Evolutionary conservation across 2,329 filamentous ascomycete genomes (phyloP), one percentile per base, ranked within the genome.

Genomic region (Furcasterigmium furcatum): DNA sequence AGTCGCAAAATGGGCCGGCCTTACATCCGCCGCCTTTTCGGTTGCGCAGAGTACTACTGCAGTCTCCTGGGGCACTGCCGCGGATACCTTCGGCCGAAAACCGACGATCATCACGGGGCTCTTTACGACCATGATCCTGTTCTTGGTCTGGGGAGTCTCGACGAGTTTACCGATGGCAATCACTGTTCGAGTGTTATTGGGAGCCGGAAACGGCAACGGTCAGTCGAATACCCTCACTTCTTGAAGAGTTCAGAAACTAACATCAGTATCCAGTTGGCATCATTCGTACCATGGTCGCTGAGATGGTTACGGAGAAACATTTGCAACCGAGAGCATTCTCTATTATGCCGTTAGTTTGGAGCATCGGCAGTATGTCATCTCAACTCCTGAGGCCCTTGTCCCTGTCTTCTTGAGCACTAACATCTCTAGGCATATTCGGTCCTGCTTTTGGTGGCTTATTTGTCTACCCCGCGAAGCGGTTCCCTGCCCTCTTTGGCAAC

Each of bases 301-400:
- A 96, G 64, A 84, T 96, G 77, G 91, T 96, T 2, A 88, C 90
- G 0, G 84, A 94, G 63, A 90, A 80, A 62, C 87, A 91, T 59
- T 73, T 96, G 7, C 92, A 96, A 59, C 91, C 92, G 0, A 76
- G 83, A 43, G 94, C 94, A 0, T 97, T 97, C 64, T 91, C 86
- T 52, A 75, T 97, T 38, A 96, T 97, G 91, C 92, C 92, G 4
- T 69, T 97, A 14, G 88, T 81, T 25, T 97, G 90, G 87, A 91
- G 85, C 10, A 72, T 96, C 43, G 92, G 92, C 1, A 43, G 41
- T 43, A 43, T 22, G 41, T 24, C 9, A 6, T 14, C 41, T 10
- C 19, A n/a, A 13, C 30, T 34, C n/a, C 14, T 29, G 8, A 29
- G 25, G 8, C 25, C 8, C 25, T 8, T 29, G 8, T 8, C 25